Evolutionary conservation across 23 red algal species (phyloP).

Genomic region (Porphyridium purpureum): DNA sequence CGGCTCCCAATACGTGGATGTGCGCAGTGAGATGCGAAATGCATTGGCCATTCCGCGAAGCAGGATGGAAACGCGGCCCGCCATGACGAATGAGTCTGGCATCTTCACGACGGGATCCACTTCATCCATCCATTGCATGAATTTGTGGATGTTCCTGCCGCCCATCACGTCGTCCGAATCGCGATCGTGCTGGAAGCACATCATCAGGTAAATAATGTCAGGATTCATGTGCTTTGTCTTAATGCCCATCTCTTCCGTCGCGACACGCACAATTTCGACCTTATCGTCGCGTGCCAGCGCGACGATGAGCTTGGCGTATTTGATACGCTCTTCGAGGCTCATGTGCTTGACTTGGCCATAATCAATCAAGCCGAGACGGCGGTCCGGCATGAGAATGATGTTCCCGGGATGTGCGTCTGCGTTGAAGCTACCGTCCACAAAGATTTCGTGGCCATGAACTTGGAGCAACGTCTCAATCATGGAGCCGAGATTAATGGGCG

Average conservation of each 20-base stretch:
- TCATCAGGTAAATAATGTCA: conserved; percentile 38
- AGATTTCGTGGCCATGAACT: conserved; percentile 57
- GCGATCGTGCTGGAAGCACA: conserved; percentile 31
- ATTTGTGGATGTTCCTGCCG: conserved; percentile 43
- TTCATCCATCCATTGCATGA: conserved; percentile 39
- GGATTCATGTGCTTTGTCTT: conserved; percentile 21
- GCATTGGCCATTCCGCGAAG: conserved; percentile 60
- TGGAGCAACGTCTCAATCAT: conserved; percentile 33
- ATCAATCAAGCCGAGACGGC: conserved; percentile 38
- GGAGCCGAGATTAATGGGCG: conserved; percentile 22
- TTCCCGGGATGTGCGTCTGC: conserved; percentile 72
- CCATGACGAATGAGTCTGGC: conserved; percentile 53
- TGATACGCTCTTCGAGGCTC: conserved; percentile 22
- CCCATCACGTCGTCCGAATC: conserved; percentile 38
- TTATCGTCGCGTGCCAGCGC: conserved; percentile 23
- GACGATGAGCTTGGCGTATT: conserved; percentile 54
- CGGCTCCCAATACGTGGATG: conserved; percentile 32
- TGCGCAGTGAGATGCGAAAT: conserved; percentile 32
- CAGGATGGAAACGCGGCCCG: conserved; percentile 29
- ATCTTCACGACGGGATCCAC: conserved; percentile 30
- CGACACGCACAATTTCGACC: conserved; percentile 34
- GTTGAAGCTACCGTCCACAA: conserved; percentile 70
- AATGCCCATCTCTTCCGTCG: conserved; percentile 32
- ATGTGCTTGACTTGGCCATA: conserved; percentile 65
- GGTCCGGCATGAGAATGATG: conserved; percentile 33